Conservation (phyloP, 371 early-diverging fungal genomes). For the Synchytrium microbalum region DNA sequence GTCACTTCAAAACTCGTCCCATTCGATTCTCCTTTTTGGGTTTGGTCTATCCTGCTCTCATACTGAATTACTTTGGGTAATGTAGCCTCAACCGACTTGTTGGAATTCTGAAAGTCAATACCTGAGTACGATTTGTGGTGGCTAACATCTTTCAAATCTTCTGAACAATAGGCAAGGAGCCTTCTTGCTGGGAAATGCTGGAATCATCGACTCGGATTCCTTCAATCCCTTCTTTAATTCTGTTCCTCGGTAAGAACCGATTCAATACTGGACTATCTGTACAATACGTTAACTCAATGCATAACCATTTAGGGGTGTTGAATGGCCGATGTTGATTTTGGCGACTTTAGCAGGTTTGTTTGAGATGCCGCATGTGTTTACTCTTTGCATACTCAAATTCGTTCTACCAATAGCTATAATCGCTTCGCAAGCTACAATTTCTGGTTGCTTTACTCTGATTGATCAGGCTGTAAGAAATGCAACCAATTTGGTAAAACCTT, state of each 20-base stretch:
- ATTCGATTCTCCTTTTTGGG: constrained; percentile 24
- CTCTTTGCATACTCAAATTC: not conserved
- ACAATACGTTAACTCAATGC: constrained; percentile 15
- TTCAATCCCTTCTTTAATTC: constrained; percentile 27
- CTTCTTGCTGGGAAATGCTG: constrained; percentile 17
- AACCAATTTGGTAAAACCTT: not conserved
- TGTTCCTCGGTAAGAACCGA: constrained; percentile 17
- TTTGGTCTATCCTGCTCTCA: constrained; percentile 33
- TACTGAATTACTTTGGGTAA: constrained; percentile 27
- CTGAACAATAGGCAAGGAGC: constrained; percentile 42
- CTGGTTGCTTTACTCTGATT: constrained; percentile 46
- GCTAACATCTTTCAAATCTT: constrained; percentile 20
- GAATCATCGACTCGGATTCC: constrained; percentile 19
- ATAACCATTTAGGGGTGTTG: constrained; percentile 14
- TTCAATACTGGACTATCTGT: not conserved
- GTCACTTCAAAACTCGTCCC: constrained; percentile 38
- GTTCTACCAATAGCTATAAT: constrained; percentile 31
- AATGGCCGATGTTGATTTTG: constrained; percentile 33
- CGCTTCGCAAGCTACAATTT: constrained; percentile 53
- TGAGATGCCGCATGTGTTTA: not conserved
- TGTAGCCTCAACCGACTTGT: not conserved
- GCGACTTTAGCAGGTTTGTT: constrained; percentile 38
- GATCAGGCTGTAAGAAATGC: constrained; percentile 38
- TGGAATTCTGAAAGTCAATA: not conserved
- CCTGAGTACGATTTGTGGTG: constrained; percentile 1